These are phyloP conservation scores for Symbiodinium natans DNA, from an alignment of 73 alveolate species.

Conservation along the genomic window DNA sequence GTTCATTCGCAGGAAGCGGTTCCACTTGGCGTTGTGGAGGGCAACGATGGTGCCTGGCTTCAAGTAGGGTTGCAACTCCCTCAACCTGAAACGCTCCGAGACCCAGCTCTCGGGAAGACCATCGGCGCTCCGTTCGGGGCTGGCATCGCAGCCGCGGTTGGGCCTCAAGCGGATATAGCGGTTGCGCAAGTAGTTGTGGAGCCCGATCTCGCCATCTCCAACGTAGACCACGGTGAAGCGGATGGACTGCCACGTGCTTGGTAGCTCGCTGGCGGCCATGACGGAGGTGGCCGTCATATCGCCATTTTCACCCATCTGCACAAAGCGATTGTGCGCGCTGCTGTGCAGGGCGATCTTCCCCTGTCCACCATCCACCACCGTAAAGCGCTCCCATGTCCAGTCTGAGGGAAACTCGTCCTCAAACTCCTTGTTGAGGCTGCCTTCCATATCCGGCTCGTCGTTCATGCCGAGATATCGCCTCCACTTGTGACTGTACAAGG, in stretches of 20 bases:
- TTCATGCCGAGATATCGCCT: not conserved
- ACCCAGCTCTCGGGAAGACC: not conserved
- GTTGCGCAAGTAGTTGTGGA: not conserved
- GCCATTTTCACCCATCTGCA: not conserved
- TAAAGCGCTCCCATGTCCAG: not conserved
- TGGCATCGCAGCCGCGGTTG: not conserved
- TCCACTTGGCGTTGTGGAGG: not conserved
- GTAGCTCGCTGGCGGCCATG: not conserved
- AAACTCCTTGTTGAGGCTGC: not conserved
- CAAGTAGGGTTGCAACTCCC: not conserved
- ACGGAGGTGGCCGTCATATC: not conserved
- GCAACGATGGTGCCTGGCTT: not conserved
- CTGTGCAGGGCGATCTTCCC: not conserved
- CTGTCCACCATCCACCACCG: not conserved
- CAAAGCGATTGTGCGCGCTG: not conserved
- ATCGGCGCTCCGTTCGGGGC: not conserved
- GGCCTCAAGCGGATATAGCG: not conserved
- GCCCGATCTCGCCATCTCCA: not conserved
- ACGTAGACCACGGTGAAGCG: not conserved
- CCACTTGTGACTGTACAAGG: not conserved
- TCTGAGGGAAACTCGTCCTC: not conserved
- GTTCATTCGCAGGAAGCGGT: not conserved
- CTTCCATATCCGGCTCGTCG: not conserved
- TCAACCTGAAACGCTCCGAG: not conserved
- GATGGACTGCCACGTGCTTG: not conserved